These are phyloP conservation scores for Metschnikowia vanudenii DNA, from an alignment of 805 yeast genomes.

Conservation along the genomic window DNA sequence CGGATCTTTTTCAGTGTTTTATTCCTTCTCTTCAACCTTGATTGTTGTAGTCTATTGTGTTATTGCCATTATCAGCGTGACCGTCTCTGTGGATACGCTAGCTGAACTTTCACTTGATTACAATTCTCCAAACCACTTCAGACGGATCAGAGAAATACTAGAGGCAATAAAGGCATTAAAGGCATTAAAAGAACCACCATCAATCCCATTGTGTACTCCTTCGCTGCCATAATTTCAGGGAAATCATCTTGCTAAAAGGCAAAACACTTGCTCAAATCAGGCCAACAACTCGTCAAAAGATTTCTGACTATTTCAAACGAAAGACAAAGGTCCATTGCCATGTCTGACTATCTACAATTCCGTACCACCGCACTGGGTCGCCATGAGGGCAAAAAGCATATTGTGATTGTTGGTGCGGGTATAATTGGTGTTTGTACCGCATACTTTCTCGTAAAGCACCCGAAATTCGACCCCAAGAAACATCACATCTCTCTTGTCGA, in stretches of 20 bases:
- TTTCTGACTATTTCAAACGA: too few relatives aligned
- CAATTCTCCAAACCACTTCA: neutral
- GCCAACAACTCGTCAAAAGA: too few relatives aligned
- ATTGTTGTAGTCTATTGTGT: neutral
- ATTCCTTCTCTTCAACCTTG: neutral
- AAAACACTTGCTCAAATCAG: neutral
- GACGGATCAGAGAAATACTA: too few relatives aligned
- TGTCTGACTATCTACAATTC: slow-evolving; percentile 34
- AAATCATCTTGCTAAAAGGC: too few relatives aligned
- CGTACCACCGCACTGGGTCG: slow-evolving; percentile 45
- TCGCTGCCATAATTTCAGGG: too few relatives aligned
- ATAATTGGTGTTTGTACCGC: slow-evolving; percentile 96
- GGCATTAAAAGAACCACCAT: too few relatives aligned
- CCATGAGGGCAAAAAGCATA: slow-evolving; percentile 66
- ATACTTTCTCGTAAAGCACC: slow-evolving; percentile 80
- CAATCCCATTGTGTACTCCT: neutral
- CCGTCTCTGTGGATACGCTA: neutral
- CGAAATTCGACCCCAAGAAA: slow-evolving; percentile 66
- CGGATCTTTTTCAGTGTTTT: neutral
- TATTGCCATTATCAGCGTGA: neutral
- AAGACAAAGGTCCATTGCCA: too few relatives aligned
- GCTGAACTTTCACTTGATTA: neutral
- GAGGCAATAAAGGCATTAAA: too few relatives aligned
- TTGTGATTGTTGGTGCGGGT: slow-evolving; percentile 90
- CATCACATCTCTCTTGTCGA: slow-evolving; percentile 85